These are phyloP conservation scores for Smallanthus sonchifolius DNA, from an alignment of 129 eudicot genomes.

Conservation along the genomic window DNA sequence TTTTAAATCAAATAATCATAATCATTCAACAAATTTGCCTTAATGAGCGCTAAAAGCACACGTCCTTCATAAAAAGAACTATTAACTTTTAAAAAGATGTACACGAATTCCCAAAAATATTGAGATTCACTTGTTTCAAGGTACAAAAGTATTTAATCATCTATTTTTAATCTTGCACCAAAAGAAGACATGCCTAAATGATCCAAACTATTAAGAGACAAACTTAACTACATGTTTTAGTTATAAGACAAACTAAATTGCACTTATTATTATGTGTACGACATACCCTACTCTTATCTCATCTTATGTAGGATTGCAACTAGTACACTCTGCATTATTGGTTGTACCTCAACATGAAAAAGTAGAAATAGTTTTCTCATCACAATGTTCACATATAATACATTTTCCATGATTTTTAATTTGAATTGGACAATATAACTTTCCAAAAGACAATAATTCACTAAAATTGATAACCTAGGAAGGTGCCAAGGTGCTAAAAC, in stretches of 20 bases:
- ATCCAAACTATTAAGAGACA: conserved; percentile 14
- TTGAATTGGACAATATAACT: not conserved
- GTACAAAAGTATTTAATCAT: not conserved
- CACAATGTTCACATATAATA: not conserved
- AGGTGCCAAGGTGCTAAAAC: conserved; percentile 23
- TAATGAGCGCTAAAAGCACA: not conserved
- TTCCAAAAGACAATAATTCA: not conserved
- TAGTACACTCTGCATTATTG: not conserved
- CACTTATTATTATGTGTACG: not conserved
- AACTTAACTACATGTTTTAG: not conserved
- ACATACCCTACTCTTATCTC: not conserved
- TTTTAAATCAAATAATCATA: not conserved
- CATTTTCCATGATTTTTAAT: not conserved
- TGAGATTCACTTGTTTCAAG: conserved; percentile 16
- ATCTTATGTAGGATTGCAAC: not conserved
- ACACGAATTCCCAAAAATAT: not conserved
- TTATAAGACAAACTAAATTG: not conserved
- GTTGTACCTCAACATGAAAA: not conserved
- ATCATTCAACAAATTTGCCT: not conserved
- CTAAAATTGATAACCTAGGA: not conserved
- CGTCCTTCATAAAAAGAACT: not conserved
- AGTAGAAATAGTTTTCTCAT: not conserved
- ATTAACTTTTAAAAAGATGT: not conserved
- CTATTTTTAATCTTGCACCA: conserved; percentile 13
- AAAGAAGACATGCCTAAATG: conserved; percentile 15